Evolutionary conservation across 106 monocot genomes (phyloP), one percentile per base, ranked within the genome.

Genomic region (Dioscorea alata): DNA sequence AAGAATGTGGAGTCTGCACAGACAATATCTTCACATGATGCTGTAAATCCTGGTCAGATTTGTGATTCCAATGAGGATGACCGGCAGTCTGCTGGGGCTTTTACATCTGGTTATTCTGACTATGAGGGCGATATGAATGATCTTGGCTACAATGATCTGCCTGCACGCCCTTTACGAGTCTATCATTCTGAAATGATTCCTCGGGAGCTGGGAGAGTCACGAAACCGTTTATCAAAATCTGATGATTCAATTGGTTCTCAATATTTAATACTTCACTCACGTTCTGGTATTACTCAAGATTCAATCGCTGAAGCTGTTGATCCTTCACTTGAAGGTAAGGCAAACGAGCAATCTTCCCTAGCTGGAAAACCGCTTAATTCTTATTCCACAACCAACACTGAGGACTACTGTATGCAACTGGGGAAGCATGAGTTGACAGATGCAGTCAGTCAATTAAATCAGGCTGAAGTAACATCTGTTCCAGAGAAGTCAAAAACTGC

Each of bases 111-210:
- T 16, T 83, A 69, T 71, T 84, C 91, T 48, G 81, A 86, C 23
- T 76, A 73, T 73, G 89, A 92, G 14, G 66, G 81, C 64, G 88
- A 83, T 50, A 69, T 78, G n/a, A 61, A 60, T 64, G 87, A 83
- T 58, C 65, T 67, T 23, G 74, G 60, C 69, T 70, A 72, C 59
- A 71, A 66, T 57, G 78, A 87, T 67, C 75, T 68, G 63, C 81
- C 80, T 61, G 63, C 87, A 71, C 74, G 15, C 52, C 65, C 83
- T 66, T 63, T 63, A 42, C 76, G 97, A 60, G 74, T 82, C 23
- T 99, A 83, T 73, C 86, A 87, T 56, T 99, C 97, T 58, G 97
- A 99, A 74, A 84, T 78, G 69, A 87, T 89, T 57, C 97, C 89
- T 48, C 82, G 89, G 59, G 83, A 90, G 66, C 87, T 84, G 73